These are phyloP conservation scores for Trematosphaeria pertusa DNA, from an alignment of 2,329 filamentous ascomycete species.

Conservation along the genomic window DNA sequence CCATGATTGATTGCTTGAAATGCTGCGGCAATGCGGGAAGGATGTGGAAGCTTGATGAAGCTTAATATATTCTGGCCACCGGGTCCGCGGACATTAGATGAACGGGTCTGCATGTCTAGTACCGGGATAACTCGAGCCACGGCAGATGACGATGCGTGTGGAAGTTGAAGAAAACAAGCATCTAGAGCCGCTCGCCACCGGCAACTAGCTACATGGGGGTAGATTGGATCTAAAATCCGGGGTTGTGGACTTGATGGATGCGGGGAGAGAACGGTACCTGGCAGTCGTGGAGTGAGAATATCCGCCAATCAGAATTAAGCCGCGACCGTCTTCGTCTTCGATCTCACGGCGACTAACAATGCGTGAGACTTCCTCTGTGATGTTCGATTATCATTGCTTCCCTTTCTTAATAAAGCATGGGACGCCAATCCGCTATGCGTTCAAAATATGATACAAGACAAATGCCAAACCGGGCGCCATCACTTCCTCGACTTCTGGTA, in stretches of 20 bases:
- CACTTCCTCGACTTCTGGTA: slow-evolving; percentile 47
- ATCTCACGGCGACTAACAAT: too few species aligned
- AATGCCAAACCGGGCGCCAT: too few species aligned
- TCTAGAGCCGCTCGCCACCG: neutral
- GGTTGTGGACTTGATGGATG: neutral
- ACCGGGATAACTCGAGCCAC: neutral
- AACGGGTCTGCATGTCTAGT: neutral
- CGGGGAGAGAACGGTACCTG: slow-evolving; percentile 1
- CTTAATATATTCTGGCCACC: neutral
- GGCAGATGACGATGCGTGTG: neutral
- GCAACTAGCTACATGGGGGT: neutral
- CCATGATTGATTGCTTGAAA: too few species aligned
- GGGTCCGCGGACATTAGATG: neutral
- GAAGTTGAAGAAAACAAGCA: neutral
- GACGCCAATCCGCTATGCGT: too few species aligned
- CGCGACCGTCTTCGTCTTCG: too few species aligned
- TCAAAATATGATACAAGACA: too few species aligned
- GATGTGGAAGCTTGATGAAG: too few species aligned
- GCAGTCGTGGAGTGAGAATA: neutral
- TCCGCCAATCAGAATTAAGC: slow-evolving; percentile 6
- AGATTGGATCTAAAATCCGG: neutral
- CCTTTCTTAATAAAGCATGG: too few species aligned
- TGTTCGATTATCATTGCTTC: too few species aligned
- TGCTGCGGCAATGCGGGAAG: too few species aligned
- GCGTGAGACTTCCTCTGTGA: too few species aligned